Percentiles rank a stretch among this genome's conserved stretches.
Evolutionary conservation across 495 filamentous ascomycete species (phyloP).

Genomic region (Darksidea phi): DNA sequence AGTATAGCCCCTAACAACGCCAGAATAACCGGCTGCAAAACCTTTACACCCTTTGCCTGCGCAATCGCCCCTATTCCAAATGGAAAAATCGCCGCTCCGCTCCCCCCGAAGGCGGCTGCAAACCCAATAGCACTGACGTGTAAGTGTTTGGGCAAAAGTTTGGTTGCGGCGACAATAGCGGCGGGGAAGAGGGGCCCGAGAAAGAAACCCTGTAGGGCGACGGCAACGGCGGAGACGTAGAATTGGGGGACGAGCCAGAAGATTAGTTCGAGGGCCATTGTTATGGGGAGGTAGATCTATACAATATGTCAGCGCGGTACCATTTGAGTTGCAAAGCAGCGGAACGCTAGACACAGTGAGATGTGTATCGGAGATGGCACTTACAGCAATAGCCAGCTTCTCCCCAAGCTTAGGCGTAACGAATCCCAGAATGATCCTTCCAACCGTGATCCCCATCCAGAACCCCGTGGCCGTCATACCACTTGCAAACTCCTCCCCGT

Average conservation of each 20-base stretch:
- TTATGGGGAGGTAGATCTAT: constrained; percentile 46
- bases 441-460: constrained; percentile 65
- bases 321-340: not conserved
- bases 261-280: constrained; percentile 45
- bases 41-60: constrained; percentile 72
- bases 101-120: constrained; percentile 75
- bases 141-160: constrained; percentile 71
- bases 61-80: constrained; percentile 85
- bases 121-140: constrained; percentile 84
- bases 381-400: constrained; percentile 55
- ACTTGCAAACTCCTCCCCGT: constrained; percentile 55
- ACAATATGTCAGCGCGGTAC: too few relatives aligned
- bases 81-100: constrained; percentile 75
- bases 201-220: constrained; percentile 72
- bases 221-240: constrained; percentile 66
- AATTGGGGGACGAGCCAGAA: constrained; percentile 70
- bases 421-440: constrained; percentile 60
- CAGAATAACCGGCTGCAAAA: constrained; percentile 74
- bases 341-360: not conserved
- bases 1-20: constrained; percentile 56
- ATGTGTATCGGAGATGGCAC: constrained; percentile 11
- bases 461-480: constrained; percentile 66
- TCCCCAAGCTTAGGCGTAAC: constrained; percentile 62
- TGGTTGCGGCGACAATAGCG: constrained; percentile 75
- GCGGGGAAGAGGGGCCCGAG: constrained; percentile 66